These are phyloP conservation scores for Volvariella surrecta DNA, from an alignment of 1,284 basidiomycete species.

Conservation along the genomic window DNA sequence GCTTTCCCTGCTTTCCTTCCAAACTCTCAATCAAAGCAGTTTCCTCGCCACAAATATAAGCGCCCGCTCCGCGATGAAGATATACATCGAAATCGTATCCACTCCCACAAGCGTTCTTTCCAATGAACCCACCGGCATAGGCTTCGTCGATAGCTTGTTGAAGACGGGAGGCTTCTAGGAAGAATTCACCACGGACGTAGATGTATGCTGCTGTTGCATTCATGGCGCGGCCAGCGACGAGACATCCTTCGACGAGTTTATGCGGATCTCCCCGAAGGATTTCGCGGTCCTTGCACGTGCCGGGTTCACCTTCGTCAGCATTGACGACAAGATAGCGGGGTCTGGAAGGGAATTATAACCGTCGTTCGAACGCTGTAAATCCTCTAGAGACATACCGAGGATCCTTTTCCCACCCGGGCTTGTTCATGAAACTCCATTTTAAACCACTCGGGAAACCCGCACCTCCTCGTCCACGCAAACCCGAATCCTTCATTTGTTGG, in stretches of 20 bases:
- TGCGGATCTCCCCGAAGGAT: constrained; percentile 97
- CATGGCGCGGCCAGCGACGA: constrained; percentile 97
- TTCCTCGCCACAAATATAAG: constrained; percentile 99
- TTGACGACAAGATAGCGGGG: constrained; percentile 97
- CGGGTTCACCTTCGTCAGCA: constrained; percentile 98
- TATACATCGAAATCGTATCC: constrained; percentile 97
- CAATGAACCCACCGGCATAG: constrained; percentile 87
- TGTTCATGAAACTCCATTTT: constrained; percentile 99
- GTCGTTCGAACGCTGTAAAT: not conserved
- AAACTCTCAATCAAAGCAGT: constrained; percentile 96
- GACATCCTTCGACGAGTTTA: constrained; percentile 96
- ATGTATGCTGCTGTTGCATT: constrained; percentile 98
- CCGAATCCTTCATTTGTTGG: constrained; percentile 92
- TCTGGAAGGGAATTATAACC: constrained; percentile 24
- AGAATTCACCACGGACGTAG: constrained; percentile 98
- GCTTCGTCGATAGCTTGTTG: constrained; percentile 95
- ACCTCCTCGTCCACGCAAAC: constrained; percentile 92
- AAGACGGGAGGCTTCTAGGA: constrained; percentile 89
- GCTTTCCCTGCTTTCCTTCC: constrained; percentile 98
- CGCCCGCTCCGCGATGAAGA: constrained; percentile 93
- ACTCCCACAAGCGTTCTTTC: constrained; percentile 87
- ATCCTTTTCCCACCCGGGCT: constrained; percentile 97
- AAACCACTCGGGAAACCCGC: constrained; percentile 96
- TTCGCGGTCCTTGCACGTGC: constrained; percentile 98
- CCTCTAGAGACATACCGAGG: constrained; percentile 43